A percentile compares a stretch with the other conserved stretches of the same genome.
phyloP scores from a whole-genome alignment of 2,329 filamentous ascomycete genomes.

The Venturiaceae sp. region DNA sequence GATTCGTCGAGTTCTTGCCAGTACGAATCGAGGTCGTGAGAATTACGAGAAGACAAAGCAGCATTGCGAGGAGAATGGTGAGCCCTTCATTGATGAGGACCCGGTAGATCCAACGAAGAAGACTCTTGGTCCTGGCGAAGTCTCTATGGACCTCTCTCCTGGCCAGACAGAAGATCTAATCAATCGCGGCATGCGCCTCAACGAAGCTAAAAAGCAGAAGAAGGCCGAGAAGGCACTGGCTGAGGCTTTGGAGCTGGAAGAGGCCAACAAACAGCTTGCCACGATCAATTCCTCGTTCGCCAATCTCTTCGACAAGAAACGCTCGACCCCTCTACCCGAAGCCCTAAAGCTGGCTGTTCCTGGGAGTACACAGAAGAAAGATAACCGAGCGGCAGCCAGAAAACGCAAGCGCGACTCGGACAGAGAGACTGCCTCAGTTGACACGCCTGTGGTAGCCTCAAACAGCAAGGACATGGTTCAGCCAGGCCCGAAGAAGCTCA shows the following conservation, averaged over 20 bases:
- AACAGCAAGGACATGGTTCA: conserved; percentile 10
- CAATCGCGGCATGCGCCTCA: conserved; percentile 68
- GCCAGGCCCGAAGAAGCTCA: conserved; percentile 7
- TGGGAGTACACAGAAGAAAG: conserved; percentile 16
- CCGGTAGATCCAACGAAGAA: conserved; percentile 14
- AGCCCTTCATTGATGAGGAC: conserved; percentile 50
- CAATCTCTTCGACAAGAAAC: conserved; percentile 18
- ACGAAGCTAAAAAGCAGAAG: conserved; percentile 68
- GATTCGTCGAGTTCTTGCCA: conserved; percentile 69
- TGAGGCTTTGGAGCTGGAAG: conserved; percentile 16
- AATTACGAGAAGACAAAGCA: conserved; percentile 48
- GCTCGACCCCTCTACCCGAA: conserved; percentile 9
- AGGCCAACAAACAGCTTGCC: conserved; percentile 16
- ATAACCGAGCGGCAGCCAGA: conserved; percentile 12
- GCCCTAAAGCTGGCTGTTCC: conserved; percentile 12
- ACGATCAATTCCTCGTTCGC: conserved; percentile 22
- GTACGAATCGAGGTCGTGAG: conserved; percentile 47
- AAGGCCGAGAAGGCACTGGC: conserved; percentile 30
- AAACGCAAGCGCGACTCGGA: conserved; percentile 49
- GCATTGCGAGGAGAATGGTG: conserved; percentile 56
- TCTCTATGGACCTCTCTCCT: conserved; percentile 50
- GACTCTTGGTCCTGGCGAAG: conserved; percentile 49
- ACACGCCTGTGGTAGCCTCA: conserved; percentile 13
- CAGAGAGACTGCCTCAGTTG: conserved; percentile 16
- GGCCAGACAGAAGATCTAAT: conserved; percentile 22